A percentile compares a stretch with the other conserved stretches of the same genome.
Conservation (phyloP, 2,329 filamentous ascomycete genomes). For the Ophiostoma sp. region DNA sequence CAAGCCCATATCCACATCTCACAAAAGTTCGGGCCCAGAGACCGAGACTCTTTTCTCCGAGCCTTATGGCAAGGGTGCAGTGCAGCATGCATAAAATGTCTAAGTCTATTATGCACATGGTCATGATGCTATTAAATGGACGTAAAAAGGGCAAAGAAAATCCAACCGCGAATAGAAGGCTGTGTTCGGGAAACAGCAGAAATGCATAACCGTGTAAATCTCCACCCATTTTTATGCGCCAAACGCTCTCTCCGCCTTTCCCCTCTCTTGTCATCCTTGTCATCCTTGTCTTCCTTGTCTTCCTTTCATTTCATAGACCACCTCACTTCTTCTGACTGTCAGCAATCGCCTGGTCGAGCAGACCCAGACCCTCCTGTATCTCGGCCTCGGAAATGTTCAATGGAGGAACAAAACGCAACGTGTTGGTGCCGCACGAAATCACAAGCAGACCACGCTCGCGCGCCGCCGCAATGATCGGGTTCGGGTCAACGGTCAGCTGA, state of each 20-base stretch:
- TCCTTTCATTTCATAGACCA: background rate
- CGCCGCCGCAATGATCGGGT: constrained; percentile 76
- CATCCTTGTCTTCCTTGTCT: background rate
- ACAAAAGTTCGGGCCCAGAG: background rate
- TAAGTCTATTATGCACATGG: constrained; percentile 7
- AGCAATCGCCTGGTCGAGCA: constrained; percentile 68
- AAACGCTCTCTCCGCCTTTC: background rate
- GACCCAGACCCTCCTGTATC: constrained; percentile 74
- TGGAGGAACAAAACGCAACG: constrained; percentile 86
- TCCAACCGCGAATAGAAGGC: background rate
- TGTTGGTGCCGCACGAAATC: constrained; percentile 92
- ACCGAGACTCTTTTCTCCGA: background rate
- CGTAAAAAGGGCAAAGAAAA: background rate
- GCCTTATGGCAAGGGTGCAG: background rate
- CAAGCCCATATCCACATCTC: background rate
- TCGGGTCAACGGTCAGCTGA: constrained; percentile 74
- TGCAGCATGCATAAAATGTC: background rate
- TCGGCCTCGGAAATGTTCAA: constrained; percentile 77
- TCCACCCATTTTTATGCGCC: constrained; percentile 5
- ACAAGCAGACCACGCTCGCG: constrained; percentile 83
- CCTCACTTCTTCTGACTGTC: constrained; percentile 37
- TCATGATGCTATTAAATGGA: constrained; percentile 3
- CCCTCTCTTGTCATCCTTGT: background rate
- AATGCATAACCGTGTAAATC: background rate
- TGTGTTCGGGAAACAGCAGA: background rate